These are phyloP conservation scores for Artemisia argyi DNA, from an alignment of 129 eudicot species.

Conservation along the genomic window DNA sequence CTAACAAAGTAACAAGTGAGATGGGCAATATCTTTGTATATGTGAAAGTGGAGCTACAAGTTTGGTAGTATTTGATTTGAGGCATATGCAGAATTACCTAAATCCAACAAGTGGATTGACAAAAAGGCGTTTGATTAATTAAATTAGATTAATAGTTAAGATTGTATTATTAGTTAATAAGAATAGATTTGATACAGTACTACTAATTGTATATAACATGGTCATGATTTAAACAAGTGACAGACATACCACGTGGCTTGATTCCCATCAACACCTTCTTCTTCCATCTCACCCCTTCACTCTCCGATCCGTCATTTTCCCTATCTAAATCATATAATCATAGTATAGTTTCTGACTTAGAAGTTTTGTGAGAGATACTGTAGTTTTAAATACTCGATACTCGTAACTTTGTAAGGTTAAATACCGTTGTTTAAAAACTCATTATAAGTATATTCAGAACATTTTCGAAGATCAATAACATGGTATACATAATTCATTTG, in stretches of 20 bases:
- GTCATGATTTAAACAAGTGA: constrained; percentile 26
- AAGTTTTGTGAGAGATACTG: neutral
- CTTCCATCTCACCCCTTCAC: neutral
- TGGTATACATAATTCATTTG: no score
- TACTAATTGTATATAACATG: constrained; percentile 12
- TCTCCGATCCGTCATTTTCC: constrained; percentile 24
- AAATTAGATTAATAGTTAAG: neutral
- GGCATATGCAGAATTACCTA: neutral
- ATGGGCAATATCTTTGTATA: neutral
- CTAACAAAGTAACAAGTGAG: no score
- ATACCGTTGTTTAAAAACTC: no score
- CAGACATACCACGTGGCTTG: constrained; percentile 40
- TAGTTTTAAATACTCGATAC: no score
- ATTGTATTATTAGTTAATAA: neutral
- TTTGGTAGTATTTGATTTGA: neutral
- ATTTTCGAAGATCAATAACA: no score
- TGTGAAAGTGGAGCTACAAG: neutral
- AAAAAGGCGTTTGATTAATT: neutral
- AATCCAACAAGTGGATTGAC: neutral
- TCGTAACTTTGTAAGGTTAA: no score
- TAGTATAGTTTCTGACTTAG: neutral
- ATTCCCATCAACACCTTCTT: constrained; percentile 29
- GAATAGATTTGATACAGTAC: neutral
- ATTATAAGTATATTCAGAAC: no score
- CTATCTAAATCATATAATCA: neutral